Conservation (phyloP, 176 grass and related monocot genomes). For the Oryza longistaminata region DNA sequence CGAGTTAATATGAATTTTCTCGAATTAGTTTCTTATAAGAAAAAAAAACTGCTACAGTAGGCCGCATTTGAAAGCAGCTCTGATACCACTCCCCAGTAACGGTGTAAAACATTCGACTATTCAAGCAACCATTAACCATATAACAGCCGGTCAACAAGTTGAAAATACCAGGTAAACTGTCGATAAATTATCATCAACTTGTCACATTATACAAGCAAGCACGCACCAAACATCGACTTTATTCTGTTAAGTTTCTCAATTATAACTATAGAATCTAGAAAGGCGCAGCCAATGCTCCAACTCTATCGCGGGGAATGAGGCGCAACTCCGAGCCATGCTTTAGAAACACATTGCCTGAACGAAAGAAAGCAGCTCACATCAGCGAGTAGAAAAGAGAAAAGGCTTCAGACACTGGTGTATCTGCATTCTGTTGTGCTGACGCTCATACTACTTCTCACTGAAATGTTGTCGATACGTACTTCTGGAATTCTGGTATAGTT, state of each 20-base stretch:
- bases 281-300: constrained; percentile 34
- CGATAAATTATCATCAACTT: background rate
- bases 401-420: too few species aligned
- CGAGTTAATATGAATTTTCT: too few species aligned
- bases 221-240: background rate
- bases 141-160: background rate
- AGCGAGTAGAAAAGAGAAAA: background rate
- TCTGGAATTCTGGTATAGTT: too few species aligned
- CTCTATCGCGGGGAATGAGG: constrained; percentile 90
- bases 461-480: too few species aligned
- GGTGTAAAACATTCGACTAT: too few species aligned
- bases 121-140: background rate
- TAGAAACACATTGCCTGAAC: constrained; percentile 93
- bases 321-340: constrained; percentile 99
- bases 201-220: constrained; percentile 23
- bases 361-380: background rate
- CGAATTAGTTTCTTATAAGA: background rate
- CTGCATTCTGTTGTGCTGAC: too few species aligned
- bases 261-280: constrained; percentile 1
- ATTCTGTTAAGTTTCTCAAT: constrained; percentile 29
- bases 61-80: too few species aligned
- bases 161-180: background rate
- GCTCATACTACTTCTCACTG: too few species aligned
- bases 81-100: too few species aligned
- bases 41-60: background rate